Percentiles rank a stretch among this genome's conserved stretches.
Evolutionary conservation across 2,329 filamentous ascomycete species (phyloP).

Genomic region (Colletotrichum neosansevieriae): DNA sequence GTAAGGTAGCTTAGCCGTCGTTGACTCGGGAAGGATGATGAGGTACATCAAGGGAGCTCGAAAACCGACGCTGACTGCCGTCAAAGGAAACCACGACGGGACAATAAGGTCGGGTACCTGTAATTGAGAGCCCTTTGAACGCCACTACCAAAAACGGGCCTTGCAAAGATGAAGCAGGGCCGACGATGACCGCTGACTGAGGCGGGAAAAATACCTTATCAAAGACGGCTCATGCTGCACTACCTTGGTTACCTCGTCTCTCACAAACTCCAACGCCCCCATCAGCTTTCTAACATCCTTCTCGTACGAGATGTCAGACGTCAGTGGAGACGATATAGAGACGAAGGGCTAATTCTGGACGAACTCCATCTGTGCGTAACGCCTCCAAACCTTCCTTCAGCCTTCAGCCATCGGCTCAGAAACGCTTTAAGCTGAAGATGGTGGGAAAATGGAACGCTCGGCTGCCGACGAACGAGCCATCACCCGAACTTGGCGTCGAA

Average conservation of each 20-base stretch:
- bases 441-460: constrained; percentile 11
- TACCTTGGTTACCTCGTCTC: too few species aligned
- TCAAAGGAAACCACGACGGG: neutral
- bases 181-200: neutral
- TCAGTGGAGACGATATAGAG: constrained; percentile 8
- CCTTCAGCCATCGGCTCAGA: constrained; percentile 16
- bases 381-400: constrained; percentile 10
- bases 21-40: neutral
- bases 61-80: neutral
- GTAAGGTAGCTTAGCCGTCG: neutral
- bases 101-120: too few species aligned
- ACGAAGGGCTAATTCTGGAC: constrained; percentile 1
- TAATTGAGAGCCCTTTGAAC: neutral
- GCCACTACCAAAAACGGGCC: constrained; percentile 13
- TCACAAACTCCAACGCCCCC: neutral
- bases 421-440: neutral
- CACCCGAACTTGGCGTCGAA: constrained; percentile 3
- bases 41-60: neutral
- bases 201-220: too few species aligned
- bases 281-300: neutral
- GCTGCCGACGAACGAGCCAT: constrained; percentile 4
- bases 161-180: neutral
- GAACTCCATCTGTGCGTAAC: constrained; percentile 37
- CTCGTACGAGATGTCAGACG: constrained; percentile 23
- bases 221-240: too few species aligned